phyloP scores from a whole-genome alignment of 768 basidiomycete species.

The Trametes villosa region DNA sequence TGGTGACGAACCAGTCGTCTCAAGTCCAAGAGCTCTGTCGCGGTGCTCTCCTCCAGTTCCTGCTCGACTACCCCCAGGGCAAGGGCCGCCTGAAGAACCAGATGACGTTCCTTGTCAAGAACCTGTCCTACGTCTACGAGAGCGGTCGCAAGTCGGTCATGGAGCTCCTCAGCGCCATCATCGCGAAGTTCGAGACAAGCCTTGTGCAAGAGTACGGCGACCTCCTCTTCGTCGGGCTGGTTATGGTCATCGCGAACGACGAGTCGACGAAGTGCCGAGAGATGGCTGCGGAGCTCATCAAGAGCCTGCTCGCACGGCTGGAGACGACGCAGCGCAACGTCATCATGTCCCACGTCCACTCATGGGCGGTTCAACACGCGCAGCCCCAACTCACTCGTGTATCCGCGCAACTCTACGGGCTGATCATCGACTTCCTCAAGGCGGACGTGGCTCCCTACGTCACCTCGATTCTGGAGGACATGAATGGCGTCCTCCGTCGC shows the following conservation, averaged over 20 bases:
- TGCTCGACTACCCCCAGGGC: conserved; percentile 97
- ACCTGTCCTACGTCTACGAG: conserved; percentile 88
- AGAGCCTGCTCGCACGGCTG: conserved; percentile 71
- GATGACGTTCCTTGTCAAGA: conserved; percentile 91
- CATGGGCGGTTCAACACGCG: conserved; percentile 72
- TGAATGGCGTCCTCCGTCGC: conserved; percentile 51
- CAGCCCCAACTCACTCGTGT: conserved; percentile 71
- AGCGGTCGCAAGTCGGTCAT: conserved; percentile 92
- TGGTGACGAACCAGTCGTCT: conserved; percentile 91
- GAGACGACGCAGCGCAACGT: conserved; percentile 58
- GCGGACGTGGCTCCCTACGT: conserved; percentile 50
- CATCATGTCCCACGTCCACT: conserved; percentile 72
- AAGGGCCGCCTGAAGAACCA: conserved; percentile 85
- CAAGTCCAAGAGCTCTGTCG: conserved; percentile 93
- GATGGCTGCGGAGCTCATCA: conserved; percentile 84
- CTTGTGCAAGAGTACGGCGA: conserved; percentile 83
- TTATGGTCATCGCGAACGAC: conserved; percentile 94
- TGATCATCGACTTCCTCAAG: conserved; percentile 73
- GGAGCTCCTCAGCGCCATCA: conserved; percentile 84
- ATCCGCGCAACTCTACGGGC: conserved; percentile 80
- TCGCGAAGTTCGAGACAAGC: conserved; percentile 79
- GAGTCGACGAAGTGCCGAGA: conserved; percentile 87
- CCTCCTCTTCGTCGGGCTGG: conserved; percentile 87
- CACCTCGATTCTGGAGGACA: conserved; percentile 56
- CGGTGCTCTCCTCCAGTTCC: conserved; percentile 86